Evolutionary conservation across 345 rosid genomes (phyloP).

Genomic region (Eucalyptus pauciflora): DNA sequence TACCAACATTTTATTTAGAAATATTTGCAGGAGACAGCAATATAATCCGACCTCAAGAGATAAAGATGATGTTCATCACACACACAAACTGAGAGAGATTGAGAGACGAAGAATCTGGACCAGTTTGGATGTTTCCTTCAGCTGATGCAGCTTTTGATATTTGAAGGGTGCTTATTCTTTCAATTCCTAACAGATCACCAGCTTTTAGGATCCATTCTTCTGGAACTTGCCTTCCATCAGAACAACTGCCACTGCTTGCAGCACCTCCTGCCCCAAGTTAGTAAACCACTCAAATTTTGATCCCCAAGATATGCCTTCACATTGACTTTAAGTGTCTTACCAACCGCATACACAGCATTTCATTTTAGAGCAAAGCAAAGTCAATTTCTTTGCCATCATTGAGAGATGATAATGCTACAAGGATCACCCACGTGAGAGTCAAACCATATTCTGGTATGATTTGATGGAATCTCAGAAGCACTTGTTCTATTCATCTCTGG

Average conservation of each 20-base stretch:
- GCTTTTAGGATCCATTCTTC: no score
- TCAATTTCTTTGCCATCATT: neutral
- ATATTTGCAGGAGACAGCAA: neutral
- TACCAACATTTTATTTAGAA: neutral
- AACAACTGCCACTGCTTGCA: no score
- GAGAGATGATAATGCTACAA: neutral
- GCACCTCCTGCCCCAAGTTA: no score
- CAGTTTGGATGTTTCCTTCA: no score
- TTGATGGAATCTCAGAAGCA: constrained; percentile 58
- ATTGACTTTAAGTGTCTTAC: neutral
- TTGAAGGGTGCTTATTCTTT: no score
- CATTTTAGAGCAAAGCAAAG: neutral
- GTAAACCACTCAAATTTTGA: neutral
- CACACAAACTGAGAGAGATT: neutral
- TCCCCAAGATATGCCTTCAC: neutral
- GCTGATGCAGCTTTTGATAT: no score
- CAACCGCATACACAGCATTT: neutral
- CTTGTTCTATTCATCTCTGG: constrained; percentile 34
- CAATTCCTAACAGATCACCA: no score
- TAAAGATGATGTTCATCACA: neutral
- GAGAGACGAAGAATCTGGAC: constrained; percentile 1
- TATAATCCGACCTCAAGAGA: neutral
- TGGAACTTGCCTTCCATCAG: no score
- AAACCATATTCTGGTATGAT: constrained; percentile 85
- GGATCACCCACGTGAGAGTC: constrained; percentile 50